These are phyloP conservation scores for Aschersonia sp. DNA, from an alignment of 2,329 filamentous ascomycete species.

Conservation along the genomic window DNA sequence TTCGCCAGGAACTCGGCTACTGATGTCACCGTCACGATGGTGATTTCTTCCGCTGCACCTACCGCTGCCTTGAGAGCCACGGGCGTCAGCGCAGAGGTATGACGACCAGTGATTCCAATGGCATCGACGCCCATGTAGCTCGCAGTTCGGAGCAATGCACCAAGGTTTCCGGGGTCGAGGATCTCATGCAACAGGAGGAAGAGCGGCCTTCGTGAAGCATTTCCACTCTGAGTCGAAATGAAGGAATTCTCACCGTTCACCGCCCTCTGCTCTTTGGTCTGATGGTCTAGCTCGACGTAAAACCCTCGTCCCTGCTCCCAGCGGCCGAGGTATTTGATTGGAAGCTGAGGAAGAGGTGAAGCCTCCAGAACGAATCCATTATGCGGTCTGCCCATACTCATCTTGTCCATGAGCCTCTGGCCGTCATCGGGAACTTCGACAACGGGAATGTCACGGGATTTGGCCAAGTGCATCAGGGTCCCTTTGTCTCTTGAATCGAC, in stretches of 20 bases:
- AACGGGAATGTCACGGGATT: conserved; percentile 35
- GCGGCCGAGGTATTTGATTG: conserved; percentile 42
- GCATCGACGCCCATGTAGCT: conserved; percentile 85
- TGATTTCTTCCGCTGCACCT: conserved; percentile 71
- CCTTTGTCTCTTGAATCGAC: conserved; percentile 31
- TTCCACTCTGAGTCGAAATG: conserved; percentile 12
- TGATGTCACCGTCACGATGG: conserved; percentile 55
- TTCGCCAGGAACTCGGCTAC: conserved; percentile 54
- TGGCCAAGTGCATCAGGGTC: conserved; percentile 30
- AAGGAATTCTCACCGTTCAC: conserved; percentile 58
- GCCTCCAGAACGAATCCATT: conserved; percentile 83
- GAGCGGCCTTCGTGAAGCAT: conserved; percentile 42
- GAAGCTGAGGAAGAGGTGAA: conserved; percentile 64
- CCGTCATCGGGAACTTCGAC: conserved; percentile 44
- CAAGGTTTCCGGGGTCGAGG: conserved; percentile 78
- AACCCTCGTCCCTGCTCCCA: conserved; percentile 38
- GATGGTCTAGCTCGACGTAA: conserved; percentile 43
- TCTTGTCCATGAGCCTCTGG: conserved; percentile 63
- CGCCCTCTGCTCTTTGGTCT: conserved; percentile 57
- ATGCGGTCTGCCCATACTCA: conserved; percentile 71
- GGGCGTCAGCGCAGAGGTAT: conserved; percentile 60
- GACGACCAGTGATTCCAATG: conserved; percentile 60
- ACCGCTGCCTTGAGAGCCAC: conserved; percentile 77
- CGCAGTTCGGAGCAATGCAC: conserved; percentile 75
- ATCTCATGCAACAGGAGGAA: conserved; percentile 64